Percentiles rank a stretch among this genome's conserved stretches.
phyloP scores from a whole-genome alignment of 495 filamentous ascomycete species.

The Trichoderma asperelloides region DNA sequence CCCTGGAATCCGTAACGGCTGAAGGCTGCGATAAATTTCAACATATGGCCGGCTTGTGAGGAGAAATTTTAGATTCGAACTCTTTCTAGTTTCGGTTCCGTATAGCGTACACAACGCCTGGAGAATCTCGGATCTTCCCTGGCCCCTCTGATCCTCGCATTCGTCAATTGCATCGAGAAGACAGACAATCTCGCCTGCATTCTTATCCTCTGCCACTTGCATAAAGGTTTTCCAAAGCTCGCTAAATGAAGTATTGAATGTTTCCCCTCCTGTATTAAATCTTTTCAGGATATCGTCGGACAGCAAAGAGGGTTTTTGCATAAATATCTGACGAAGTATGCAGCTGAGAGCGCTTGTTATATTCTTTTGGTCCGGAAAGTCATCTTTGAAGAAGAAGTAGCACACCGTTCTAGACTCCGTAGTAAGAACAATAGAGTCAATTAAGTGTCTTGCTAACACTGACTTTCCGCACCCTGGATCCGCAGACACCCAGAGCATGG shows the following conservation, averaged over 20 bases:
- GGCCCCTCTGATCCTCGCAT: slow-evolving; percentile 17
- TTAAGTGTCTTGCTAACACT: slow-evolving; percentile 25
- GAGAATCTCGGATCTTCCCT: background rate
- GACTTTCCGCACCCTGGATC: slow-evolving; percentile 36
- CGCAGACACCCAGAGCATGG: slow-evolving; percentile 34
- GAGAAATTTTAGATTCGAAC: background rate
- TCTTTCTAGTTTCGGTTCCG: background rate
- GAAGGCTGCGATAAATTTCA: background rate
- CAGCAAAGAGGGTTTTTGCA: background rate
- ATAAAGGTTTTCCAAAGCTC: slow-evolving; percentile 34
- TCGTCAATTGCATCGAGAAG: slow-evolving; percentile 37
- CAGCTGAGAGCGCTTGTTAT: slow-evolving; percentile 22
- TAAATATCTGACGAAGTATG: slow-evolving; percentile 32
- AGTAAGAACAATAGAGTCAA: slow-evolving; percentile 20
- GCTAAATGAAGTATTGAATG: too few species aligned
- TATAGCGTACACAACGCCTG: background rate
- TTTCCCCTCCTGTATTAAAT: slow-evolving; percentile 18
- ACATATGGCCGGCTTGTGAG: slow-evolving; percentile 32
- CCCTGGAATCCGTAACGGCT: slow-evolving; percentile 19
- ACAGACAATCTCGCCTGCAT: slow-evolving; percentile 33
- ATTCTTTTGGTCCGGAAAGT: slow-evolving; percentile 14
- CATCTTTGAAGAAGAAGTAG: slow-evolving; percentile 37
- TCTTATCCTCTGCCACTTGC: slow-evolving; percentile 20
- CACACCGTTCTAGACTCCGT: slow-evolving; percentile 19
- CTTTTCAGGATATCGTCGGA: slow-evolving; percentile 19